Conservation (phyloP, 2,329 filamentous ascomycete species). For the Cladorrhinum sp. region DNA sequence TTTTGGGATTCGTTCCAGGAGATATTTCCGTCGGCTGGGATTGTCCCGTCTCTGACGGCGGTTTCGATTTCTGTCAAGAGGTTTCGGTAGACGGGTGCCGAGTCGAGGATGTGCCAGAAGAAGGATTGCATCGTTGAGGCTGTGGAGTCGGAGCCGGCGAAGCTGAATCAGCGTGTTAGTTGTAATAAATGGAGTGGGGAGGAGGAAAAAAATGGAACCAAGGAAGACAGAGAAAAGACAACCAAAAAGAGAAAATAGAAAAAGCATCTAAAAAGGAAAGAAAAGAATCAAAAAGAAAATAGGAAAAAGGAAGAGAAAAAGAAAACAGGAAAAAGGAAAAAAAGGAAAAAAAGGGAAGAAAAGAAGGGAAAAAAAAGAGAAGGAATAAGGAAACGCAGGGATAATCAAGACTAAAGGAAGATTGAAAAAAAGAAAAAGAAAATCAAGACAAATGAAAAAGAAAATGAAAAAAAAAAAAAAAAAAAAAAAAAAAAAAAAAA, state of each 20-base stretch:
- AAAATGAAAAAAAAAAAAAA: background rate
- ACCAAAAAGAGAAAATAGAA: background rate
- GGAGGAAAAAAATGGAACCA: too few species aligned
- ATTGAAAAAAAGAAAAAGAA: background rate
- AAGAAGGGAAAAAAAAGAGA: constrained; percentile 1
- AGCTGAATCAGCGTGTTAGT: constrained; percentile 33
- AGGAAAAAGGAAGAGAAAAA: background rate
- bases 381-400: background rate
- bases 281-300: too few species aligned
- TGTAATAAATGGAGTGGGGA: too few species aligned
- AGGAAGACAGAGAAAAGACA: too few species aligned
- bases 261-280: background rate
- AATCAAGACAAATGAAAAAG: background rate
- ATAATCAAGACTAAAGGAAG: too few species aligned
- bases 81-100: constrained; percentile 38
- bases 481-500: background rate
- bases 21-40: constrained; percentile 42
- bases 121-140: constrained; percentile 58
- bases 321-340: background rate
- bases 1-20: constrained; percentile 47
- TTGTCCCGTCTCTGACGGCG: constrained; percentile 36
- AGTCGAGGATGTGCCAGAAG: constrained; percentile 49
- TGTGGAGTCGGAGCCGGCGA: constrained; percentile 60
- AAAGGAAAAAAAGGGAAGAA: background rate
- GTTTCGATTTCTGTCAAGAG: constrained; percentile 44